A percentile compares a stretch with the other conserved stretches of the same genome.
These are phyloP conservation scores for Nannochloropsis gaditana DNA, from an alignment of 108 stramenopile genomes.

Conservation along the genomic window DNA sequence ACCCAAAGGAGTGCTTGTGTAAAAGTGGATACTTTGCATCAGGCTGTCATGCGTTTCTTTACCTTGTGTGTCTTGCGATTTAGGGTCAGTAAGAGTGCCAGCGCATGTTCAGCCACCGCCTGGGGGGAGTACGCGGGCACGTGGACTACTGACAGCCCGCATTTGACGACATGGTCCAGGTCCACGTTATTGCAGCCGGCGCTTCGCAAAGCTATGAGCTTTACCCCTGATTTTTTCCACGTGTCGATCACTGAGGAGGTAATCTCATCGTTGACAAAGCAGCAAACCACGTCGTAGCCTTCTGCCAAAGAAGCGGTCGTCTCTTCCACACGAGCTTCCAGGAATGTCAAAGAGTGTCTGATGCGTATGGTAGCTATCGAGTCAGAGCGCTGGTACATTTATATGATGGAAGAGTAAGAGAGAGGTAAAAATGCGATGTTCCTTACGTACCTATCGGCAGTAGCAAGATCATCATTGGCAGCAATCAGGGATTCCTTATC, in stretches of 20 bases:
- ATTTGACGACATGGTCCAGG: constrained; percentile 58
- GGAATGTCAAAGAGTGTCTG: constrained; percentile 4
- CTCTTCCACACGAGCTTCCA: constrained; percentile 52
- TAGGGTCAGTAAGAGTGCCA: constrained; percentile 64
- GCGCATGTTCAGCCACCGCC: constrained; percentile 69
- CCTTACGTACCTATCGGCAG: neutral
- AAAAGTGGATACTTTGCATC: too few relatives aligned
- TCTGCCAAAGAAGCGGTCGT: constrained; percentile 54
- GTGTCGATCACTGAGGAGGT: constrained; percentile 37
- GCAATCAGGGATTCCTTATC: neutral
- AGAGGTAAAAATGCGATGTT: neutral
- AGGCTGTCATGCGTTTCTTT: neutral
- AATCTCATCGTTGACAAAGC: constrained; percentile 68
- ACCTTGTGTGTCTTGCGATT: constrained; percentile 58
- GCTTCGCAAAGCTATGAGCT: constrained; percentile 61
- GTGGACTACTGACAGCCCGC: constrained; percentile 58
- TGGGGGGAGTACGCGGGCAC: constrained; percentile 73
- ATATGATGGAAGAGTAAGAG: too few relatives aligned
- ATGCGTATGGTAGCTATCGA: neutral
- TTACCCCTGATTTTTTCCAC: constrained; percentile 58
- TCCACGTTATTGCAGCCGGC: constrained; percentile 68
- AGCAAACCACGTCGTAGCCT: constrained; percentile 62
- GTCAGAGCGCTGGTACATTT: too few relatives aligned
- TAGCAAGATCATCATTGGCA: neutral
- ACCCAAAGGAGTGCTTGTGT: too few relatives aligned